Evolutionary conservation across 164 flowering plant genomes (phyloP), one percentile per base, ranked within the genome.

Genomic region (Stephania cephalantha): DNA sequence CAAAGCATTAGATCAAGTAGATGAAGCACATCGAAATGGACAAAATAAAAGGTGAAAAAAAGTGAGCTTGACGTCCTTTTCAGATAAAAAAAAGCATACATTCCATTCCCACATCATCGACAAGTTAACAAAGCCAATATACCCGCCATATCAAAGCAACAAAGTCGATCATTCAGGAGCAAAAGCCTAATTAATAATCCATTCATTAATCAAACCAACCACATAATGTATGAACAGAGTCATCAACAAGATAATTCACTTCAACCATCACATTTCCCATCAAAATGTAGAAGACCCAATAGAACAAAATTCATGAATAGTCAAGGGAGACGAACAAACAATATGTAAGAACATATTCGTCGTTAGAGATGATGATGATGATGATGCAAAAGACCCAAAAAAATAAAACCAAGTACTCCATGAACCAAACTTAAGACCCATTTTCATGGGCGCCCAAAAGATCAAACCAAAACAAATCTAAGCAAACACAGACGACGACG

Each of bases 381-480:
- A 35, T 22, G 46, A 53, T 58, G 48, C 12, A 52, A 25, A 18
- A 64, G 20, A 35, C 20, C 44, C 10, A 29, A 29, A 50, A 71
- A 63, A 63, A 30, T 0, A 22, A 22, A 22, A 9, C 69, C 20
- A 22, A 70, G 12, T 70, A 45, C 20, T 18, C 72, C 48, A 50
- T 25, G 73, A 71, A 71, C 20, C 65, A 58, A 6, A 20, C 65
- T 17, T 13, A 50, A 71, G 25, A 70, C 65, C 65, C 55, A 71
- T 18, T 71, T 15, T 50, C 52, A 44, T 22, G 70, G 53, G 55
- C 64, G 70, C n/a, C 61, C 48, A 73, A 79, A 72, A 72, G 7
- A 75, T 30, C 9, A 65, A 17, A 9, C 29, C 35, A 55, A 35
- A 35, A 35, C 53, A 66, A 66, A 74, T 9, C 63, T 48, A 73